Evolutionary conservation across 805 yeast species (phyloP), one percentile per base, ranked within the genome.

Genomic region (Teunomyces stri): DNA sequence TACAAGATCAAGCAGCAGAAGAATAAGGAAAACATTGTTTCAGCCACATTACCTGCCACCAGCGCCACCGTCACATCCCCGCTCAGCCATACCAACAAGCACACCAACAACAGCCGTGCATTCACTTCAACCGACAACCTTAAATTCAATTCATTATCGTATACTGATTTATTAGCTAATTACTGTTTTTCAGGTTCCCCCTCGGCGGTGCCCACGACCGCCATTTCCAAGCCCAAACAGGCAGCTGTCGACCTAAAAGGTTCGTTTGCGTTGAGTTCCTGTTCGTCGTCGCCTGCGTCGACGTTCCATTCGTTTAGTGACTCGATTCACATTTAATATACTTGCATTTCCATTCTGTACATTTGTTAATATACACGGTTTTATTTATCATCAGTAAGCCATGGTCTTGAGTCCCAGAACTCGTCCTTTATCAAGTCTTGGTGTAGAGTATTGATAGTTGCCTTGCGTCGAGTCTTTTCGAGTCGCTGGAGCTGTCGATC

Each of bases 401-500:
- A 69, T 5, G 80, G 78, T 44, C 82, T 66, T 3, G 62, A 54
- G 2, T 54, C 48, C 94, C 94, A 86, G 56, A 87, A 86, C 3
- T 57, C 68, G 42, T 83, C 87, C 25, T 77, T 75, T 9, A 87
- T 82, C 27, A 87, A 66, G 59, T 87, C 94, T 22, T 72, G 69
- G 54, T 87, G 89, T 47, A 71, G 60, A 20, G 61, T 58, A 5
- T 53, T 56, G 1, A 87, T 69, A 11, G 57, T 60, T 3, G 80
- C 75, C 55, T 82, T 82, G 42, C 67, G 70, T 21, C 78, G 60
- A 48, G 69, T 68, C 59, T 83, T 82, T 21, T 70, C 70, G 18
- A 66, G 53, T 42, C 87, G 60, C 39, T 80, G 80, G 48, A 63
- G 53, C 55, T 84, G 87, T 42, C 87, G 64, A 15, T 65, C 63